Evolutionary conservation across 1,284 basidiomycete species (phyloP), one percentile per base, ranked within the genome.

Genomic region (Moesziomyces sp.): DNA sequence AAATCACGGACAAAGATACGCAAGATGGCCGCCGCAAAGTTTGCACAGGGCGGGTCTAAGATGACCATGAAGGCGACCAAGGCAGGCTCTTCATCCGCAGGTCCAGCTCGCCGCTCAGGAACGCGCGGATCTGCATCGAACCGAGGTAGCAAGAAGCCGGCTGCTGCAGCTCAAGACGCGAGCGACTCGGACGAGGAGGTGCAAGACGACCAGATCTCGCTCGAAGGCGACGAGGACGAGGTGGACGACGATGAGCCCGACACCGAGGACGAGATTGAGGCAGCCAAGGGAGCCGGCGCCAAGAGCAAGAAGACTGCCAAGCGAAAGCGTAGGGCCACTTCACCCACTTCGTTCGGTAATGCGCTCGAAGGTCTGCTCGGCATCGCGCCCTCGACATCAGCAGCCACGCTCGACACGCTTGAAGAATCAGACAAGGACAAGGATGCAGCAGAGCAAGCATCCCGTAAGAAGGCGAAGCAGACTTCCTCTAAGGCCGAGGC

Each of bases 291-390:
- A n/a, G 57, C 57, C 3, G 66, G 61, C 3, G 49, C 70, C 42
- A 75, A 72, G 48, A 78, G 79, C 67, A 78, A 77, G 26, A 78
- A 80, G 64, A 82, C 80, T 0, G 62, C 66, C 44, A 82, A 83
- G 53, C 75, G 81, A 43, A 81, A 81, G 58, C 75, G 81, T 11
- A 62, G 81, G 28, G 81, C 81, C 19, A 74, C 77, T 5, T 82
- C 80, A 5, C 80, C 80, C 7, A 77, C 66, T 6, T 72, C 80
- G 2, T 83, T 83, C 52, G 81, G 81, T 65, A 67, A 44, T 35
- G 53, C 80, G 11, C 72, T 83, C 3, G 70, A 79, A 28, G 72
- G 58, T n/a, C 63, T 83, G 23, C 72, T 83, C 16, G 77, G 81
- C 21, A 61, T 64, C 7, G 62, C 59, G 1, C 51, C 70, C 0